Conservation (phyloP, 208 protist genomes). For the Naegleria lovaniensis region DNA sequence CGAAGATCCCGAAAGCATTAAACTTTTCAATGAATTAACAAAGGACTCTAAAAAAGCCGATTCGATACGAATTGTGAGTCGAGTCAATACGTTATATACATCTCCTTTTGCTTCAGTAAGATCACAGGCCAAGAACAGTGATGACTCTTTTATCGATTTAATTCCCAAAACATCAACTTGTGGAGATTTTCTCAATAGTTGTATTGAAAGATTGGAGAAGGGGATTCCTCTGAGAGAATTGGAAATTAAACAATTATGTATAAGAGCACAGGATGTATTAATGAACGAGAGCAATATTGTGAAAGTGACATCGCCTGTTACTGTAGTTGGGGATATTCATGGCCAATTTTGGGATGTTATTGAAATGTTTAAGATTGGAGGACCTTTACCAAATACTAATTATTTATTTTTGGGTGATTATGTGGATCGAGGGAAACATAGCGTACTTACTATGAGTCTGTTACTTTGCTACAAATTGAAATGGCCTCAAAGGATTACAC, state of each 20-base stretch:
- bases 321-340: conserved; percentile 96
- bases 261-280: conserved; percentile 55
- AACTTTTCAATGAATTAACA: not conserved
- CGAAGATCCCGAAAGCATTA: not conserved
- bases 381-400: conserved; percentile 61
- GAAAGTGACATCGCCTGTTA: conserved; percentile 82
- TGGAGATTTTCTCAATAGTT: conserved; percentile 56
- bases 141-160: not conserved
- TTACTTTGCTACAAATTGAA: conserved; percentile 81
- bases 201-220: conserved; percentile 75
- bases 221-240: conserved; percentile 32
- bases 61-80: not conserved
- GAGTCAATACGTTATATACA: not conserved
- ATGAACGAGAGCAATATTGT: conserved; percentile 87
- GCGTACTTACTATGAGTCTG: conserved; percentile 81
- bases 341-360: conserved; percentile 96
- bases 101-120: not conserved
- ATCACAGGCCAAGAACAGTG: not conserved
- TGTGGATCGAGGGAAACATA: conserved; percentile 87
- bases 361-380: conserved; percentile 85
- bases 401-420: conserved; percentile 89
- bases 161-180: not conserved
- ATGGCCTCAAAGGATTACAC: conserved; percentile 67
- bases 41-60: not conserved
- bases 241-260: conserved; percentile 23